phyloP scores from a whole-genome alignment of 2,329 filamentous ascomycete species.

The Chaetomiaceae sp. region DNA sequence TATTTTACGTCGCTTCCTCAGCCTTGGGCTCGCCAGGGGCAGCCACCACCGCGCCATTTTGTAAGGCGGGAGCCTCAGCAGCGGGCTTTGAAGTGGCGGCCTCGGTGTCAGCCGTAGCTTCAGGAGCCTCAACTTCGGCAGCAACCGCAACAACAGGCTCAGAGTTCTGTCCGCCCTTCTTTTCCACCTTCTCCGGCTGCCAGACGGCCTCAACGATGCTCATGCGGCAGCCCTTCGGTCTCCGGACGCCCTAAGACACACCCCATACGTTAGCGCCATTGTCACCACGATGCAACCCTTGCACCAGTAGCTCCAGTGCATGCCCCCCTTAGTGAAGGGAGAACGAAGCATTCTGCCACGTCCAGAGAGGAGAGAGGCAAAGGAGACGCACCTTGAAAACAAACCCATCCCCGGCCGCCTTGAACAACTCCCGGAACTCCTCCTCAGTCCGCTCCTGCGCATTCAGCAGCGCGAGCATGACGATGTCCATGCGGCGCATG shows the following conservation, averaged over 20 bases:
- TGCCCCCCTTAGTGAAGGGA: too few species aligned
- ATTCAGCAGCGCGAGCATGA: constrained; percentile 40
- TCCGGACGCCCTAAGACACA: constrained; percentile 22
- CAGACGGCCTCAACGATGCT: constrained; percentile 34
- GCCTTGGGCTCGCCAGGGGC: background rate
- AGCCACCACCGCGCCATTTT: background rate
- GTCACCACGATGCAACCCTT: too few species aligned
- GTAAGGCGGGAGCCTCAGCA: background rate
- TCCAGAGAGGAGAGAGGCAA: background rate
- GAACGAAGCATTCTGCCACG: background rate
- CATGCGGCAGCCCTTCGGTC: constrained; percentile 28
- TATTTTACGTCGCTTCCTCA: constrained; percentile 3
- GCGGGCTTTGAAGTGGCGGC: background rate
- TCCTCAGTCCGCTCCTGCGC: constrained; percentile 37
- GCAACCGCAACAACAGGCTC: background rate
- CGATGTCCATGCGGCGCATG: constrained; percentile 37
- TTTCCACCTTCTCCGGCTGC: constrained; percentile 20
- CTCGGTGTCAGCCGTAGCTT: background rate
- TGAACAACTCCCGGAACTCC: constrained; percentile 40
- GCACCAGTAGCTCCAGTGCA: too few species aligned
- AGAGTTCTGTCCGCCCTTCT: background rate
- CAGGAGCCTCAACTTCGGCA: background rate
- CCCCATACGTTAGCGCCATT: background rate
- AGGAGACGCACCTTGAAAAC: constrained; percentile 27
- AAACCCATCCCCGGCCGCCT: constrained; percentile 33